Conservation (phyloP, 306 rosid species). For the Trifolium pratense region DNA sequence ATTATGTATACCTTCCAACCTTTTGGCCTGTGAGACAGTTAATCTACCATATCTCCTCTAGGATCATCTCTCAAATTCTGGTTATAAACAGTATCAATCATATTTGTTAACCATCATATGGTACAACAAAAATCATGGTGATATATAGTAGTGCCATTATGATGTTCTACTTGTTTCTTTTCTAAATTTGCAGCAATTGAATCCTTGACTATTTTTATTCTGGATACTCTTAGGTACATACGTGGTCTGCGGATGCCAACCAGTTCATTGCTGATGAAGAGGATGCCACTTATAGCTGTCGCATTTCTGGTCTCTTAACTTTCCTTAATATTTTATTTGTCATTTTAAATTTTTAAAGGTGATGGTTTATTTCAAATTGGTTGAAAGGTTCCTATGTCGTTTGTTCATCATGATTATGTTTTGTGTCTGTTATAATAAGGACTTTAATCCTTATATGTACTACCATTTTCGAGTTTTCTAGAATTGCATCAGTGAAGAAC, state of each 20-base stretch:
- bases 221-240: conserved; percentile 60
- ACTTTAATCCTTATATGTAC: background rate
- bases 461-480: background rate
- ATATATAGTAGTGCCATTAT: conserved; percentile 16
- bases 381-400: background rate
- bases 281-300: conserved; percentile 81
- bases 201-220: conserved; percentile 16
- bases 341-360: conserved; percentile 2
- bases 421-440: conserved; percentile 5
- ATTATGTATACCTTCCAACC: background rate
- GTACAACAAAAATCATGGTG: conserved; percentile 5
- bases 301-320: conserved; percentile 72
- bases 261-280: conserved; percentile 92
- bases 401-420: conserved; percentile 26
- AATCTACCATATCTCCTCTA: background rate
- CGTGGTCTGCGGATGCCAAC: conserved; percentile 83
- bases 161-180: conserved; percentile 22
- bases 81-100: background rate
- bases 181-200: background rate
- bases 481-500: conserved; percentile 15
- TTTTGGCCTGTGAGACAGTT: background rate
- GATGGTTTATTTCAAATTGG: conserved; percentile 36
- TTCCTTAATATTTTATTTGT: conserved; percentile 15
- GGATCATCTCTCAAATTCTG: conserved; percentile 5
- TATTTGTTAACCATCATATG: conserved; percentile 18